phyloP scores from a whole-genome alignment of 139 green algal genomes.

The Yamagishiella unicocca region DNA sequence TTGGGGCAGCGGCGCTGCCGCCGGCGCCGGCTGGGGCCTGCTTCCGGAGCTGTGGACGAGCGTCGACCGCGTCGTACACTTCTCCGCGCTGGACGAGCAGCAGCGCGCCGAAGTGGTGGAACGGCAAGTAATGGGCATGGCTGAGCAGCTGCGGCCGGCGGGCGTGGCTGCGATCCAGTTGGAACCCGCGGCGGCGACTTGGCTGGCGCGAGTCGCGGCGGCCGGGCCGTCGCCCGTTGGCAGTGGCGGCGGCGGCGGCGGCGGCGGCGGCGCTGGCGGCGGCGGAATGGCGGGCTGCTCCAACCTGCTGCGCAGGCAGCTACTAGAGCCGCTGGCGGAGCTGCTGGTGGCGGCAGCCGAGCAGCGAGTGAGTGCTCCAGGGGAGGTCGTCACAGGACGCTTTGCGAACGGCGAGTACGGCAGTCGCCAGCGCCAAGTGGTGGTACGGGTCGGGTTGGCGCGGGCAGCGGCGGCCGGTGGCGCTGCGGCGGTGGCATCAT shows the following conservation, averaged over 20 bases:
- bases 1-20: not conserved
- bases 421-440: too few relatives aligned
- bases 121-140: slow-evolving; percentile 45
- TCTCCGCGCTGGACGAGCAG: slow-evolving; percentile 28
- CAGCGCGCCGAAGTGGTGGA: slow-evolving; percentile 34
- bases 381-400: too few relatives aligned
- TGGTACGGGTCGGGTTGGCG: too few relatives aligned
- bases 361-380: not conserved
- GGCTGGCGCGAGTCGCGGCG: not conserved
- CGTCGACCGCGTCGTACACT: slow-evolving; percentile 54
- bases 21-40: not conserved
- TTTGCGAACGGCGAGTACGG: too few relatives aligned
- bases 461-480: too few relatives aligned
- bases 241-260: not conserved
- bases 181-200: not conserved
- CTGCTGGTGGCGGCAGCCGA: slow-evolving; percentile 19
- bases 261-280: not conserved
- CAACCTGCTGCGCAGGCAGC: slow-evolving; percentile 13
- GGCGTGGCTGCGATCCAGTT: not conserved
- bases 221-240: not conserved
- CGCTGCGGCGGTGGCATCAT: too few relatives aligned
- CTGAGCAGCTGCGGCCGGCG: slow-evolving; percentile 33
- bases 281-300: not conserved
- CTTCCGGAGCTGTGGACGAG: slow-evolving; percentile 48
- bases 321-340: slow-evolving; percentile 38